These are phyloP conservation scores for Xerocomus minutiporus DNA, from an alignment of 1,284 basidiomycete genomes.

Conservation along the genomic window DNA sequence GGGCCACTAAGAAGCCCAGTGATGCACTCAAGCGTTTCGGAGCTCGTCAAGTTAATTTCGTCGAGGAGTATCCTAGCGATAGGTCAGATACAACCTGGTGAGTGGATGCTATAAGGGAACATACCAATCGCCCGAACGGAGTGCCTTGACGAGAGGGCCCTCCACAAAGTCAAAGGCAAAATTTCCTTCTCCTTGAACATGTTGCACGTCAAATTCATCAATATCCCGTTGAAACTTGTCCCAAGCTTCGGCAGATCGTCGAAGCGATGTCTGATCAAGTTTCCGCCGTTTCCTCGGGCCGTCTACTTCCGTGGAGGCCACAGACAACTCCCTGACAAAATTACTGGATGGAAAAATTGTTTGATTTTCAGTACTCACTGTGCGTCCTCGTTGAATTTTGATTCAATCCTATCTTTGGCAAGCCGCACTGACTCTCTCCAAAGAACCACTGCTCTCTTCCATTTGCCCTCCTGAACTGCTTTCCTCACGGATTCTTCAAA, in stretches of 20 bases:
- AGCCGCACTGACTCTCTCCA: constrained; percentile 80
- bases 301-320: constrained; percentile 35
- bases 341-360: constrained; percentile 3
- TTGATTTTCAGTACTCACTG: constrained; percentile 36
- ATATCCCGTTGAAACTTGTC: constrained; percentile 69
- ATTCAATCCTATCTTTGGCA: constrained; percentile 61
- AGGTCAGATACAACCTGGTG: constrained; percentile 1
- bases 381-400: constrained; percentile 36
- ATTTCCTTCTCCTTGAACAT: constrained; percentile 80
- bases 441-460: constrained; percentile 79
- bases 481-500: constrained; percentile 84
- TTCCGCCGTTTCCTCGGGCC: constrained; percentile 74
- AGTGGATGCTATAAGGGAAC: constrained; percentile 23
- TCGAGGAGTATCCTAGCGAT: constrained; percentile 82
- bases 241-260: constrained; percentile 61
- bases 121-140: constrained; percentile 88
- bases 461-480: constrained; percentile 79
- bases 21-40: constrained; percentile 94
- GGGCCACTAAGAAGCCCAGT: constrained; percentile 83
- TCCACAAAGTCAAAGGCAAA: constrained; percentile 95
- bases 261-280: constrained; percentile 45
- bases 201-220: constrained; percentile 80
- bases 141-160: constrained; percentile 90
- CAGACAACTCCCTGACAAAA: constrained; percentile 6
- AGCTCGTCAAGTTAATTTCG: constrained; percentile 92